Base-by-base conservation (phyloP, 1,139 yeast genomes). In the Candida freyschussii region DNA sequence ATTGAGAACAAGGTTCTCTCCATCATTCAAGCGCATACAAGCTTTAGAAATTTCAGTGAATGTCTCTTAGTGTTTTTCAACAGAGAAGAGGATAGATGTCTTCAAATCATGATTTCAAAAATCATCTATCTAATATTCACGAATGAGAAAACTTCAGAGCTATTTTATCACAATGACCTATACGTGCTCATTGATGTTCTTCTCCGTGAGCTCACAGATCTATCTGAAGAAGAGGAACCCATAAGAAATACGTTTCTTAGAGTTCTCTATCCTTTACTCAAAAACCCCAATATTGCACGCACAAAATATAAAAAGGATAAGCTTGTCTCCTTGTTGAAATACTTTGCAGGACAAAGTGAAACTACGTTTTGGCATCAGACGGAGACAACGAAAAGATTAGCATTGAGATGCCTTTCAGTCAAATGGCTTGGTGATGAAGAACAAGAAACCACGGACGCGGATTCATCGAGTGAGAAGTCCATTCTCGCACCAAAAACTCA, bases 161-260 rank as follows among this genome's bases (percentile, higher is more conserved):
- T 57, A 47, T 72, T 83, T 33, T 91, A 91, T 54, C 65, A 84
- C 40, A 91, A 91, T 52, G 98, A 91, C 55, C 61, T 89, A 39
- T 77, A 81, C 49, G 94, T 91, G 6, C 68, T 91, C 40, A 76
- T 83, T n/a, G 96, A 87, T 47, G 86, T 91, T 7, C 67, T 89
- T 34, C 68, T 87, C 5, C 63, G 97, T 36, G 96, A 89, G 55
- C 65, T 89, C 36, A 72, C 74, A 44, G 77, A 87, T 52, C 59
- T 86, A 31, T 62, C 79, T 5, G 75, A 69, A 24, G 72, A 71
- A 17, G 72, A 73, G 25, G 87, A 79, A 43, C 66, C 73, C 30
- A 62, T 87, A 32, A 69, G 86, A 26, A 74, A 83, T 45, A 83
- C 94, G 0, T 86, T 82, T 48, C 59, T 89, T 28, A 69, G 94